Evolutionary conservation across 2,329 filamentous ascomycete genomes (phyloP), one percentile per base, ranked within the genome.

Genomic region (Neofusicoccum umdonicola): DNA sequence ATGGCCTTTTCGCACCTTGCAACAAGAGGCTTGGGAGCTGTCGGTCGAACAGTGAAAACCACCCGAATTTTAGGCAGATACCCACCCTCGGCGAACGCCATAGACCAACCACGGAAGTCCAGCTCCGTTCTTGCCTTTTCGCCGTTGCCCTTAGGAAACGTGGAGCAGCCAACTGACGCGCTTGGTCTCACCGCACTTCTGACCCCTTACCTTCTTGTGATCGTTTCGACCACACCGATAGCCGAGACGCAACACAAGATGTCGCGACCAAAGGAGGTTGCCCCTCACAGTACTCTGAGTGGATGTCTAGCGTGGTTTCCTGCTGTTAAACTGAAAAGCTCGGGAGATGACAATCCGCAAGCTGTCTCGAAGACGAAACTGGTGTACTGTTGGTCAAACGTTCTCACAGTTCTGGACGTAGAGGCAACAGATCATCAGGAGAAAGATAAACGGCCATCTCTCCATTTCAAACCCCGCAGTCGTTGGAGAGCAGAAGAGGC

Each of bases 1-100:
- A 99, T 99, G 96, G 94, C 95, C 0, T 99, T 99, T 76, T 97
- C 95, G 3, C 96, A 99, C 77, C 85, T 99, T 9, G 96, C 95
- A 9, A 96, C 92, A 9, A 85, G 96, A 71, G 96, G 95, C 1
- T 89, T 96, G 42, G 95, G 95, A 3, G 86, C 93, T 27, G 84
- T 99, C 22, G 93, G 90, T 5, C 87, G 95, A 65, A 89, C 88
- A 0, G 90, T 99, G 52, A 97, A 92, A 79, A 96, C 92, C 0
- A 94, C 91, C 2, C 86, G 96, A 66, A 93, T 99, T 66, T 80
- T 99, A 5, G 95, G 96, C 6, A 87, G 95, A 60, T 99, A 99
- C 78, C 94, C 94, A 0, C 85, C 91, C 67, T 83, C 87, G 13
- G 82, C 87, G 13, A 80, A 84, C n/a, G 80, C 82, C 48, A 77